Evolutionary conservation across 2,329 filamentous ascomycete genomes (phyloP).

Genomic region (Epichloe uncinata): DNA sequence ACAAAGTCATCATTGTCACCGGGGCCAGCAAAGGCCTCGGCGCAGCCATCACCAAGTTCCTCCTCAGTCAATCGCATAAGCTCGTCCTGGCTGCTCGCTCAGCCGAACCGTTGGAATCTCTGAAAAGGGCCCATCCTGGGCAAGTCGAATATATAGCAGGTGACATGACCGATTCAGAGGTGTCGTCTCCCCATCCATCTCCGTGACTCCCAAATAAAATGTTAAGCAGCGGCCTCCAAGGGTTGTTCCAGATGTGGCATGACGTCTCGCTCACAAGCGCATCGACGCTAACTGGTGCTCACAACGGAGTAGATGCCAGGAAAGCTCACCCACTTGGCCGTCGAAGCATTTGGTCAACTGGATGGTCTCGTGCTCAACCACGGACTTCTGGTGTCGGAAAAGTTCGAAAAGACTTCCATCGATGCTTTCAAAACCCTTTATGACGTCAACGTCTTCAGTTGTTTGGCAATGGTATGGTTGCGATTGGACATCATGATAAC

Average conservation of each 20-base stretch:
- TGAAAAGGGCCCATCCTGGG: constrained; percentile 37
- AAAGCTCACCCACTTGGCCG: constrained; percentile 50
- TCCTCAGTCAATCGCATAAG: constrained; percentile 41
- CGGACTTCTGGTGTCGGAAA: constrained; percentile 64
- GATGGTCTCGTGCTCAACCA: constrained; percentile 86
- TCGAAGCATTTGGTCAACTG: constrained; percentile 54
- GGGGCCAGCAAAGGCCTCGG: constrained; percentile 52
- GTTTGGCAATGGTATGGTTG: constrained; percentile 55
- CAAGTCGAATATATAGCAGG: constrained; percentile 43
- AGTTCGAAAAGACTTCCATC: constrained; percentile 51
- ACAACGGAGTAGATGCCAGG: constrained; percentile 33
- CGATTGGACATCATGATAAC: neutral
- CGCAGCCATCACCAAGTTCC: constrained; percentile 37
- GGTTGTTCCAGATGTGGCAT: neutral
- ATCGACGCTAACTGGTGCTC: neutral
- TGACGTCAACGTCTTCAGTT: constrained; percentile 79
- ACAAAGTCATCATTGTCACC: constrained; percentile 58
- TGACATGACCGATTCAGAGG: constrained; percentile 41
- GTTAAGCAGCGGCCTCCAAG: too few species aligned
- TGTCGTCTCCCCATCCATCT: constrained; percentile 11
- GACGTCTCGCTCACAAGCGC: neutral
- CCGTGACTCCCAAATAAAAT: too few species aligned
- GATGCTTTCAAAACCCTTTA: constrained; percentile 66
- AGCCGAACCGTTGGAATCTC: constrained; percentile 30
- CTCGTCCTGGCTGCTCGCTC: constrained; percentile 46